Conservation (phyloP, 2,329 filamentous ascomycete species). For the Rhytidhysteron rufulum region DNA sequence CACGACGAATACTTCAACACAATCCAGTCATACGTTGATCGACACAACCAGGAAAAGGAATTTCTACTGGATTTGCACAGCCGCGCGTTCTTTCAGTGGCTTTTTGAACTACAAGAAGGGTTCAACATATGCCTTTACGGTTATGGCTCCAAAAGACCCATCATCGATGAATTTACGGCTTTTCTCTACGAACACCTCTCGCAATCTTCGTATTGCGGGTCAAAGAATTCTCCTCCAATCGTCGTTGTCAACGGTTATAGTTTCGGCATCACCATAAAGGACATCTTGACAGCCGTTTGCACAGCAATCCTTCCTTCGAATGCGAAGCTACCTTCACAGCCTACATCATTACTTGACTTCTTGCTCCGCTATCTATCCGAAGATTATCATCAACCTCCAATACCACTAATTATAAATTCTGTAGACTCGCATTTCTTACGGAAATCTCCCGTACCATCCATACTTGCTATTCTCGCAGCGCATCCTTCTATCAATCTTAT, state of each 20-base stretch:
- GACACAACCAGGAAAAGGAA: constrained; percentile 65
- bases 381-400: constrained; percentile 31
- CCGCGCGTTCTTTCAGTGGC: constrained; percentile 85
- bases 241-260: constrained; percentile 86
- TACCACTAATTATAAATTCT: constrained; percentile 78
- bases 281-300: constrained; percentile 67
- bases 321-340: constrained; percentile 60
- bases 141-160: constrained; percentile 79
- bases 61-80: constrained; percentile 72
- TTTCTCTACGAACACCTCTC: constrained; percentile 55
- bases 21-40: constrained; percentile 61
- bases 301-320: constrained; percentile 53
- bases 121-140: constrained; percentile 92
- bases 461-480: constrained; percentile 72
- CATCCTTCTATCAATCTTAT: constrained; percentile 70
- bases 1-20: constrained; percentile 88
- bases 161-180: constrained; percentile 72
- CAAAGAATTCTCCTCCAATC: constrained; percentile 54
- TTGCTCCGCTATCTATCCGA: constrained; percentile 59
- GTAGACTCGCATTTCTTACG: constrained; percentile 78
- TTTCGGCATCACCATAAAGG: constrained; percentile 61
- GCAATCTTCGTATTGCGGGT: constrained; percentile 21
- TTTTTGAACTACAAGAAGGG: constrained; percentile 79
- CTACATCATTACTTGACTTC: constrained; percentile 63
- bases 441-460: constrained; percentile 62